These are phyloP conservation scores for Filobasidium floriforme DNA, from an alignment of 768 basidiomycete species.

Conservation along the genomic window DNA sequence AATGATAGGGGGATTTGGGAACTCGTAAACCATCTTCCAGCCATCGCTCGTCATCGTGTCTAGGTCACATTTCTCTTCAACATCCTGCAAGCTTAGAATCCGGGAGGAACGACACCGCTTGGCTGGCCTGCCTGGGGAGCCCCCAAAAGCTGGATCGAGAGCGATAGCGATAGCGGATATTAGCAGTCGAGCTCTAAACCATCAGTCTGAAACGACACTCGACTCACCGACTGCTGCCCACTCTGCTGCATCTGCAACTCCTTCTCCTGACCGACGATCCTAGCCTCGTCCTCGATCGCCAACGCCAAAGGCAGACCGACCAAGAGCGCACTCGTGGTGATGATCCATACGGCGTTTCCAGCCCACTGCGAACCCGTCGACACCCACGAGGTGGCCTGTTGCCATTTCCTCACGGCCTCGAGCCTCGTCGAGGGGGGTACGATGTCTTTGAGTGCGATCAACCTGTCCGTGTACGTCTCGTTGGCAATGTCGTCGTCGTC, in stretches of 20 bases:
- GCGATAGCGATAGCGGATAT: slow-evolving; percentile 19
- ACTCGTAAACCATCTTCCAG: too few species aligned
- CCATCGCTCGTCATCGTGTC: too few species aligned
- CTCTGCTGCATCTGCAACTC: slow-evolving; percentile 89
- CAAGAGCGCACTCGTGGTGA: slow-evolving; percentile 87
- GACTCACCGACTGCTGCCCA: slow-evolving; percentile 75
- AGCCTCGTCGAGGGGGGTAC: slow-evolving; percentile 84
- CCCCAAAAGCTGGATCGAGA: slow-evolving; percentile 61
- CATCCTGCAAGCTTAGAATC: slow-evolving; percentile 54
- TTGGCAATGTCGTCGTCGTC: slow-evolving; percentile 51
- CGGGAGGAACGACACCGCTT: slow-evolving; percentile 69
- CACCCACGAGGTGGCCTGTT: slow-evolving; percentile 58
- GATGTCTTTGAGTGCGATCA: slow-evolving; percentile 90
- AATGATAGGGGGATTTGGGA: too few species aligned
- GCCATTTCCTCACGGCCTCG: slow-evolving; percentile 57
- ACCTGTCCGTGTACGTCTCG: slow-evolving; percentile 78
- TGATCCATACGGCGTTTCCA: slow-evolving; percentile 87
- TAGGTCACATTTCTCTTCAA: too few species aligned
- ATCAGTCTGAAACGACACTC: neutral
- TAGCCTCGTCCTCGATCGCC: slow-evolving; percentile 90
- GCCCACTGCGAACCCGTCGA: slow-evolving; percentile 63
- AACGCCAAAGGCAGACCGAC: slow-evolving; percentile 89
- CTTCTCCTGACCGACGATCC: slow-evolving; percentile 86
- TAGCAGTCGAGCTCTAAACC: slow-evolving; percentile 2
- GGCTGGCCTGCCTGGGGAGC: slow-evolving; percentile 49